Conservation (phyloP, 345 rosid genomes). For the Salix koriyanagi region DNA sequence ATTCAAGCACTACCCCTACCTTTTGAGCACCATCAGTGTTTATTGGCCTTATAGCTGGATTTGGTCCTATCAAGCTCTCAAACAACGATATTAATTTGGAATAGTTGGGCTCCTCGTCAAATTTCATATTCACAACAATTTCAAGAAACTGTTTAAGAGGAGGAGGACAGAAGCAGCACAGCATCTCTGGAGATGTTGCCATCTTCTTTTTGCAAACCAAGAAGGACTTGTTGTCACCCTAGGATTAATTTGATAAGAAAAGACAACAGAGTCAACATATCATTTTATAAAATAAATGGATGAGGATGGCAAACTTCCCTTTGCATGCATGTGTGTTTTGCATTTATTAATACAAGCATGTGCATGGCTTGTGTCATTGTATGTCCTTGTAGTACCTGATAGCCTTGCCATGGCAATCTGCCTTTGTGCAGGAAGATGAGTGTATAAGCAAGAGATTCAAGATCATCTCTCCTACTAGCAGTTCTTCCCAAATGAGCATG, state of each 20-base stretch:
- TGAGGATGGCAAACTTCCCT: background rate
- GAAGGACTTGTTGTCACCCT: constrained; percentile 37
- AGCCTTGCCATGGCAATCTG: constrained; percentile 40
- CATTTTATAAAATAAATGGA: background rate
- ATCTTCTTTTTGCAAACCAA: constrained; percentile 38
- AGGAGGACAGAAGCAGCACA: constrained; percentile 33
- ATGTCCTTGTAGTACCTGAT: constrained; percentile 15
- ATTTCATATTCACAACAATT: constrained; percentile 34
- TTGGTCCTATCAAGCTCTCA: constrained; percentile 29
- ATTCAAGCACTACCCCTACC: constrained; percentile 5
- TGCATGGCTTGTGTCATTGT: background rate
- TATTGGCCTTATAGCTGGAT: constrained; percentile 36
- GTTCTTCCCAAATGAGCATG: constrained; percentile 39
- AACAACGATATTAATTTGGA: constrained; percentile 29
- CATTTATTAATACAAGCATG: background rate
- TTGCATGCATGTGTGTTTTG: background rate
- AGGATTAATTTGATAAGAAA: background rate
- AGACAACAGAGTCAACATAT: background rate
- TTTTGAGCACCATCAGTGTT: constrained; percentile 37
- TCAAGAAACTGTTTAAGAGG: constrained; percentile 31
- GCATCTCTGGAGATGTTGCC: constrained; percentile 32
- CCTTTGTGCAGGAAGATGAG: constrained; percentile 33
- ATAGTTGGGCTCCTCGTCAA: constrained; percentile 35
- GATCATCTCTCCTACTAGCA: constrained; percentile 36
- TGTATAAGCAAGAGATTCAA: constrained; percentile 34